These are phyloP conservation scores for Phialophora chinensis DNA, from an alignment of 2,329 filamentous ascomycete genomes.

Conservation along the genomic window DNA sequence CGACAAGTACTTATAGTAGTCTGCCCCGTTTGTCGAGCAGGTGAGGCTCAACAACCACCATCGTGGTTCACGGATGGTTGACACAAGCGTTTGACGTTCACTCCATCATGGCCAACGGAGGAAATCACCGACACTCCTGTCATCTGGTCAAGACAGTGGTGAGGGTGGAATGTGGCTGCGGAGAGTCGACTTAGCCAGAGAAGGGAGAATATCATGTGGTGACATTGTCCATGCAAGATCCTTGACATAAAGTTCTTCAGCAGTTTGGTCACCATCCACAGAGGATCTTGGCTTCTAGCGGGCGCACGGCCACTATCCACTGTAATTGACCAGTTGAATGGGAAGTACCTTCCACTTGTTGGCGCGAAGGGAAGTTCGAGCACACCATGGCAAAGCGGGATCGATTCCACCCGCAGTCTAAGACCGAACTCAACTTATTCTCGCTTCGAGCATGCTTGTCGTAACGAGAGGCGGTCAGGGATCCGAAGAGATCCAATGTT, in stretches of 20 bases:
- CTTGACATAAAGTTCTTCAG: conserved; percentile 11
- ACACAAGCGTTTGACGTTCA: neutral
- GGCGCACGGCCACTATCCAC: neutral
- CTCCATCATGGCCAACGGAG: neutral
- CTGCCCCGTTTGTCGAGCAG: conserved; percentile 2
- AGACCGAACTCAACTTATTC: conserved; percentile 12
- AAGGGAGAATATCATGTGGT: neutral
- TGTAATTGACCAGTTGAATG: neutral
- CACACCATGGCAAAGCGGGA: conserved; percentile 18
- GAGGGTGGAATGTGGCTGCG: conserved; percentile 11
- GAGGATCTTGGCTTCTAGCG: neutral
- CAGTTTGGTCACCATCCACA: conserved; percentile 5
- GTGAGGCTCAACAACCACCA: neutral
- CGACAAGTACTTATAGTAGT: conserved; percentile 14
- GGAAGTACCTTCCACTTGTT: conserved; percentile 6
- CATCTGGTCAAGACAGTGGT: conserved; percentile 8
- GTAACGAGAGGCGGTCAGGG: conserved; percentile 2
- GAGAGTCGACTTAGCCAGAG: neutral
- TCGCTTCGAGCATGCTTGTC: neutral
- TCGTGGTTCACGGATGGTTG: conserved; percentile 6
- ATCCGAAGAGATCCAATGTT: conserved; percentile 4
- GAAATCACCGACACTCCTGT: neutral
- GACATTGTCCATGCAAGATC: conserved; percentile 1
- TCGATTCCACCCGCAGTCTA: conserved; percentile 23
- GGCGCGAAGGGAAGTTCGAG: conserved; percentile 6